These are phyloP conservation scores for Aureobasidium melanogenum DNA, from an alignment of 2,329 filamentous ascomycete genomes.

Conservation along the genomic window DNA sequence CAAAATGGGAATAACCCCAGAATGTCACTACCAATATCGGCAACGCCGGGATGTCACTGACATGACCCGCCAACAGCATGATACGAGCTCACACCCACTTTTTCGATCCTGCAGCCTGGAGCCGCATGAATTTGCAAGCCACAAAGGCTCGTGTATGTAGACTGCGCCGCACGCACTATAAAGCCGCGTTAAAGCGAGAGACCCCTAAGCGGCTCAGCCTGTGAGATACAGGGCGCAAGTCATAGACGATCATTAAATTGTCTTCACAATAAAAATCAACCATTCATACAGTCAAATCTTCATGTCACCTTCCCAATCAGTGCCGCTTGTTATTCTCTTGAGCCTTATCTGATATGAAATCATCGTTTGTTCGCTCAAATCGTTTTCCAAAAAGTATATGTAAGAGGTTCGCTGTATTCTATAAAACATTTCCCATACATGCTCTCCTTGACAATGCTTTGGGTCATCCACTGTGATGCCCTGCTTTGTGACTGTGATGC, in stretches of 20 bases:
- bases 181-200: background rate
- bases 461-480: background rate
- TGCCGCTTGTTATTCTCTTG: background rate
- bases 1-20: no score
- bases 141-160: background rate
- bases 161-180: background rate
- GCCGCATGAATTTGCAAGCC: slow-evolving; percentile 1
- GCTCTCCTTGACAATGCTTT: background rate
- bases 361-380: background rate
- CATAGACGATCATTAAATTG: background rate
- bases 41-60: background rate
- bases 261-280: background rate
- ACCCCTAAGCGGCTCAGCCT: background rate
- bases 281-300: background rate
- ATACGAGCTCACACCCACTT: background rate
- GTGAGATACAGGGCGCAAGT: background rate
- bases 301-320: background rate
- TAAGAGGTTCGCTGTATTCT: background rate
- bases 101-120: background rate
- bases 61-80: background rate
- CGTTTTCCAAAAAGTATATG: background rate
- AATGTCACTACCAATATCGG: background rate
- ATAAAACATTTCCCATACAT: background rate
- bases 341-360: no score
- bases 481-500: background rate